Percentiles rank a stretch among this genome's conserved stretches.
These are phyloP conservation scores for Diaporthe destruens DNA, from an alignment of 2,329 filamentous ascomycete genomes.

Conservation along the genomic window DNA sequence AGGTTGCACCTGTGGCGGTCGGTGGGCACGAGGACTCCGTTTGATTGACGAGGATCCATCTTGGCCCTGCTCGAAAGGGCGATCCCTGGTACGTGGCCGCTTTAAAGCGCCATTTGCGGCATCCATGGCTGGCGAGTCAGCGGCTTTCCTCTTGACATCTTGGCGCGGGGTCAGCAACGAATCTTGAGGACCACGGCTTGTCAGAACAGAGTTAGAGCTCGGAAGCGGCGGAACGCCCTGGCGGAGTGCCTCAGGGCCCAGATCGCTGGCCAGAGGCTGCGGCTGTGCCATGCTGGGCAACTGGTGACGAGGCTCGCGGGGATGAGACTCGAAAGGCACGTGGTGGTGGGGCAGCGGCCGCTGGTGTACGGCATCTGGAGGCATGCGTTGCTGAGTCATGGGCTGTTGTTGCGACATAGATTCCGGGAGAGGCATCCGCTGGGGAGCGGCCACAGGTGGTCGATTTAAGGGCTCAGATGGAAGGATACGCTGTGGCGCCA, in stretches of 20 bases:
- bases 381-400: conserved; percentile 26
- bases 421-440: conserved; percentile 27
- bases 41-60: background rate
- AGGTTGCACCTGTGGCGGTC: background rate
- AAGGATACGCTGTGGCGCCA: conserved; percentile 19
- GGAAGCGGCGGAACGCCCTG: background rate
- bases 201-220: background rate
- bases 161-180: conserved; percentile 6
- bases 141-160: conserved; percentile 39
- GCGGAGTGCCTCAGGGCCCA: background rate
- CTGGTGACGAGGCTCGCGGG: conserved; percentile 11
- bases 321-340: background rate
- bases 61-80: background rate
- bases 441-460: conserved; percentile 1
- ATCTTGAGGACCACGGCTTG: background rate
- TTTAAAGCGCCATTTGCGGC: conserved; percentile 20
- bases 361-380: conserved; percentile 6
- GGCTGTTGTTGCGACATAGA: conserved; percentile 17
- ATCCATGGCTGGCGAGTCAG: conserved; percentile 10
- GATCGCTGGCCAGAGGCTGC: conserved; percentile 4
- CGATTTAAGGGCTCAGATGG: conserved; percentile 17
- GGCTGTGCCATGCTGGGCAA: background rate
- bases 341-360: conserved; percentile 17
- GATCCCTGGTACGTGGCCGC: conserved; percentile 38
- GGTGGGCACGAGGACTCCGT: conserved; percentile 5